Conservation (phyloP, 129 eudicot species). For the Helianthus tuberosus region DNA sequence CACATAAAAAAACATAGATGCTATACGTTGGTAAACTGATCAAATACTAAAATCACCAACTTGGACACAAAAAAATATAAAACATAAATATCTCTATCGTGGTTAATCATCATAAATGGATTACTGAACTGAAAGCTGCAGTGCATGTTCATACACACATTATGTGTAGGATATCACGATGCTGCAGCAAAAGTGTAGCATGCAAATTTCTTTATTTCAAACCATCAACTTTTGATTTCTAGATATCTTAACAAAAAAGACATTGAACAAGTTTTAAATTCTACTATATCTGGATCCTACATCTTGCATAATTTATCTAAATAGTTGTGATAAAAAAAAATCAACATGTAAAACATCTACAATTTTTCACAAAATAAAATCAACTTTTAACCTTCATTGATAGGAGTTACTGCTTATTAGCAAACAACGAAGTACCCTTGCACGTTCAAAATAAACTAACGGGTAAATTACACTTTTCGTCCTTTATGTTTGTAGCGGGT, state of each 20-base stretch:
- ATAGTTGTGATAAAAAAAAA: too few species aligned
- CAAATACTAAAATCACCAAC: neutral
- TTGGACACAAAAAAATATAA: neutral
- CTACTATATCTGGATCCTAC: neutral
- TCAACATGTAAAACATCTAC: too few species aligned
- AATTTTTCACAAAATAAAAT: too few species aligned
- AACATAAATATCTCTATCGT: neutral
- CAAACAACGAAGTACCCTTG: too few species aligned
- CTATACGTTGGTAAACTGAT: neutral
- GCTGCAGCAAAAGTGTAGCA: neutral
- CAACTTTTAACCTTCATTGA: too few species aligned
- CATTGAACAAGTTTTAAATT: neutral
- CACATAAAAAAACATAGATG: constrained; percentile 4
- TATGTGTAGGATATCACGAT: neutral
- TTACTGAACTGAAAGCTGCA: neutral
- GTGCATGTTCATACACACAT: neutral
- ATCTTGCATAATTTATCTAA: too few species aligned
- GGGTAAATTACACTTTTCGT: too few species aligned
- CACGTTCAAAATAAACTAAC: too few species aligned
- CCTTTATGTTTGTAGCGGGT: too few species aligned
- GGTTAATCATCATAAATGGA: neutral
- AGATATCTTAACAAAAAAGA: neutral
- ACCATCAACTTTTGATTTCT: neutral
- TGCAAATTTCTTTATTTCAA: neutral
- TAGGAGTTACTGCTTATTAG: too few species aligned